Percentiles rank a stretch among this genome's conserved stretches.
These are phyloP conservation scores for Fusarium nodosum DNA, from an alignment of 2,329 filamentous ascomycete species.

Conservation along the genomic window DNA sequence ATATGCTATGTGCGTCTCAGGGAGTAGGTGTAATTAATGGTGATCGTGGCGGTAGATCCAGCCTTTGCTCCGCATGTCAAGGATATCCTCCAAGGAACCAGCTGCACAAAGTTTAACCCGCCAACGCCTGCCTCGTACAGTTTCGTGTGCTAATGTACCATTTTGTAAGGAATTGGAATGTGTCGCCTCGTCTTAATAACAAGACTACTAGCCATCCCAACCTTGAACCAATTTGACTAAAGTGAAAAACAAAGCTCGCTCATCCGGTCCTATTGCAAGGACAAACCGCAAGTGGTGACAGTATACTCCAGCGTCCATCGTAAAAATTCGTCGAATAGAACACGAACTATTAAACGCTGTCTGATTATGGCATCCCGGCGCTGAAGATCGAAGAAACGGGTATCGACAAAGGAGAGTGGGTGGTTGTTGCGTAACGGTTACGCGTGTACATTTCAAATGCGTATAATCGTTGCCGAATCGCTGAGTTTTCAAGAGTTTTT, in stretches of 20 bases:
- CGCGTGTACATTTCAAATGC: constrained; percentile 28
- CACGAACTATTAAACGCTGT: constrained; percentile 5
- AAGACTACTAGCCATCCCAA: constrained; percentile 25
- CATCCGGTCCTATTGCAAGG: neutral
- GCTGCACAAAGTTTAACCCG: constrained; percentile 36
- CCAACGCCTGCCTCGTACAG: constrained; percentile 51
- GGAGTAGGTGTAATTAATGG: constrained; percentile 47
- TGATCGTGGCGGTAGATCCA: constrained; percentile 45
- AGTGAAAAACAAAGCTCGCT: constrained; percentile 30
- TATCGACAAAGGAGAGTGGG: constrained; percentile 49
- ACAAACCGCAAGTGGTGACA: constrained; percentile 25
- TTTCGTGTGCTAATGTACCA: constrained; percentile 48
- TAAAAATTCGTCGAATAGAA: constrained; percentile 20
- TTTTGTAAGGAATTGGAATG: constrained; percentile 48
- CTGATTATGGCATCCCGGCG: constrained; percentile 10
- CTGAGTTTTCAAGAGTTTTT: constrained; percentile 58
- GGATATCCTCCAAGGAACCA: constrained; percentile 31
- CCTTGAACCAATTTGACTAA: constrained; percentile 32
- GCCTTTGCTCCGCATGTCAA: constrained; percentile 34
- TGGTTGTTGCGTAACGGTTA: constrained; percentile 22
- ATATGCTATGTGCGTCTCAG: constrained; percentile 48
- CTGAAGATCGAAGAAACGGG: constrained; percentile 41
- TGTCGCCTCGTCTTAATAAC: constrained; percentile 29
- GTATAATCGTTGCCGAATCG: constrained; percentile 16
- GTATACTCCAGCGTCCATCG: constrained; percentile 19